Evolutionary conservation across 1,284 basidiomycete genomes (phyloP), one percentile per base, ranked within the genome.

Genomic region (Boletus albobrunnescens): DNA sequence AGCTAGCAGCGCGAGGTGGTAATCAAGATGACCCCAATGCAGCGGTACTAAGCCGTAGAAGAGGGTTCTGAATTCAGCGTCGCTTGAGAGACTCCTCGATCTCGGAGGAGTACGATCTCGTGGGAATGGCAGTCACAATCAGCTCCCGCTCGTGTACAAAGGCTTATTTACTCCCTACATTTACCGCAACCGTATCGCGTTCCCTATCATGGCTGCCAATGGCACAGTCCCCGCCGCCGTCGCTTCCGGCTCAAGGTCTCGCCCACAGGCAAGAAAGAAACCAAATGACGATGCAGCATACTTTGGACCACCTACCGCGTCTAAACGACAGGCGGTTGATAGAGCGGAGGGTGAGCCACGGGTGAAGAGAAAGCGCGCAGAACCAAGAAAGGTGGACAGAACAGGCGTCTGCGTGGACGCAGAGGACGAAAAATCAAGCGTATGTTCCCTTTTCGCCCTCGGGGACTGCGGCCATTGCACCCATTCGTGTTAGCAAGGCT

Each of bases 291-390:
- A 84, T 57, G 77, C 78, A 19, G 70, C 81, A 17, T 84, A 82
- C 64, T 76, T 81, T 50, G 80, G 78, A 14, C 77, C 79, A n/a
- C 69, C 74, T 1, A 54, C 69, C 22, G 71, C 69, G 30, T 63
- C 69, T 13, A 84, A 84, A 57, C 65, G 82, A 54, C 78, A 78
- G 31, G 79, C 81, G 0, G 65, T 55, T n/a, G 82, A 83, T 42
- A 76, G 74, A 57, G 71, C 66, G 33, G 84, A 85, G 4, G 81
- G 81, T 16, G 84, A 87, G 55, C 78, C 81, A 16, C 72, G 85
- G 44, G 70, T 74, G 47, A 88, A 88, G 67, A 69, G 85, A 55
- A 88, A 87, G 66, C 76, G 82, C 53, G 71, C 78, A 30, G 84
- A 82, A 24, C 67, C 42, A 22, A 61, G 58, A 58, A 67, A 51